Evolutionary conservation across 176 grass and related monocot genomes (phyloP), one percentile per base, ranked within the genome.

Genomic region (Raddia guianensis): DNA sequence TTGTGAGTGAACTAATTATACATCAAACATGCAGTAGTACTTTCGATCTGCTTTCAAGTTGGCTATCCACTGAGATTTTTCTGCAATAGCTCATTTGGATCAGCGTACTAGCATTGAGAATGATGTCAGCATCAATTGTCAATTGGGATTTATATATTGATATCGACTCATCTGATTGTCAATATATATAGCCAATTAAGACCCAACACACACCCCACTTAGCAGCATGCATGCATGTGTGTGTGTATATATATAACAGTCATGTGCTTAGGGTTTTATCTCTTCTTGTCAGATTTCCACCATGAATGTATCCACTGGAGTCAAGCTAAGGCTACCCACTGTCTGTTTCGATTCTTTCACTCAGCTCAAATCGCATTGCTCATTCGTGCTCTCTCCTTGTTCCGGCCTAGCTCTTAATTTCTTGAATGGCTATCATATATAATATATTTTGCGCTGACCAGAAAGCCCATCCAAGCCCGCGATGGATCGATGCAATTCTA

Each of bases 131-230:
- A 34, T 27, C 1, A 27, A 27, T 52, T 71, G 53, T 55, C 7
- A 33, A 51, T 50, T 72, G 8, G 27, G 3, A 16, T 18, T 47
- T 6, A 16, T 18, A 33, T 6, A 54, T 9, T 34, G 12, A 58
- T 45, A 60, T 49, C 6, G 32, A 58, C 32, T 60, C 43, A 20
- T 49, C 32, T 60, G 21, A 20, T 49, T 40, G 37, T 40, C 2
- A 3, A 40, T 40, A 40, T 40, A 40, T 40, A 40, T 2, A 40
- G 37, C 37, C 37, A 40, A 40, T 40, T 40, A 40, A 40, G 37
- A 40, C 69, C 82, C 65, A 77, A 51, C 82, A 63, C 64, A 61
- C 45, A 70, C 12, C n/a, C 32, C 73, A 84, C 64, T 77, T 16
- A 55, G 33, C 15, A 60, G 11, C 59, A 27, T 27, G 3, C 14